A percentile compares a stretch with the other conserved stretches of the same genome.
Conservation (phyloP, 768 basidiomycete genomes). For the Serendipita indica region DNA sequence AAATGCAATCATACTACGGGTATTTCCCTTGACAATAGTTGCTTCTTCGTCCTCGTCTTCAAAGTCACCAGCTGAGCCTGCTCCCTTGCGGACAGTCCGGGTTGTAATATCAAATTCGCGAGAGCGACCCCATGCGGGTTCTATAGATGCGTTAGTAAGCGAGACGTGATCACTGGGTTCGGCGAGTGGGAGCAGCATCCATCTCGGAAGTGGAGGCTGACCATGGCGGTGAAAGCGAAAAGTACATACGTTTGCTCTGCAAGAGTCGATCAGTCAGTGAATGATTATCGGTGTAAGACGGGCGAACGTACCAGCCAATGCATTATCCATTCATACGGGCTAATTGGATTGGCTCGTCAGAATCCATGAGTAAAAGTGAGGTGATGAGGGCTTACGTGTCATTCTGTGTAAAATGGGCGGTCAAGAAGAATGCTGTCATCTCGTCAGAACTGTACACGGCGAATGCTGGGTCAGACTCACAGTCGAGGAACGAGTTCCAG, state of each 20-base stretch:
- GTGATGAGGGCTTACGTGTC: slow-evolving; percentile 26
- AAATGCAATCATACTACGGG: slow-evolving; percentile 68
- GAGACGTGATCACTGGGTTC: neutral
- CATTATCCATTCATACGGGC: slow-evolving; percentile 9
- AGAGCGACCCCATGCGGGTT: slow-evolving; percentile 70
- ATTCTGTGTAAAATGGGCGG: slow-evolving; percentile 80
- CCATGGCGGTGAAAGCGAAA: neutral
- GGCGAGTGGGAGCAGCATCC: neutral
- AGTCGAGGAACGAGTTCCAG: slow-evolving; percentile 72
- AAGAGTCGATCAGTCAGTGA: neutral
- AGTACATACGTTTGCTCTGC: slow-evolving; percentile 3
- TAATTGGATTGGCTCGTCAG: no score
- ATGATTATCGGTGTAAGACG: neutral
- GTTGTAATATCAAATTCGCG: slow-evolving; percentile 84
- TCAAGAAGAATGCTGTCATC: slow-evolving; percentile 65
- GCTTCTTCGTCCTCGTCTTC: slow-evolving; percentile 30
- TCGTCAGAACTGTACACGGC: slow-evolving; percentile 12
- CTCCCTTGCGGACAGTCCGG: slow-evolving; percentile 48
- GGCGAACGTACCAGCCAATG: neutral
- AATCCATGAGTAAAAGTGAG: neutral
- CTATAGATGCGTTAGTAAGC: slow-evolving; percentile 18
- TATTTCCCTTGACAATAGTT: slow-evolving; percentile 21
- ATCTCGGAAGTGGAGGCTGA: neutral
- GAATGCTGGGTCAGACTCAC: slow-evolving; percentile 41
- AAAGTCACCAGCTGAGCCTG: slow-evolving; percentile 58